A percentile compares a stretch with the other conserved stretches of the same genome.
Evolutionary conservation across 202 grass and related monocot genomes (phyloP).

Genomic region (Eragrostis tef): DNA sequence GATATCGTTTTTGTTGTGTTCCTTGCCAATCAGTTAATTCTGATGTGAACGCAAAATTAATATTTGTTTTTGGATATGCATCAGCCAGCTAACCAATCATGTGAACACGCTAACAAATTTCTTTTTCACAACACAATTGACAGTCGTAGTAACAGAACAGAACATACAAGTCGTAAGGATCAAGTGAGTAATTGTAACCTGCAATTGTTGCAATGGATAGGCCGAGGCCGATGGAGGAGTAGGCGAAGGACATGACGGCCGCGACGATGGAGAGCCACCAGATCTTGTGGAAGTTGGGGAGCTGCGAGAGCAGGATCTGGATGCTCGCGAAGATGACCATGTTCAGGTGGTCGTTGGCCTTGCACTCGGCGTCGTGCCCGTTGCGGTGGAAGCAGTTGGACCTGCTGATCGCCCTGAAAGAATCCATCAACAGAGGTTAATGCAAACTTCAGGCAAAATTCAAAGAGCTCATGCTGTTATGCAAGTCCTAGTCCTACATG

Average conservation of each 20-base stretch:
- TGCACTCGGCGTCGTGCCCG: conserved; percentile 54
- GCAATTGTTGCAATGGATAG: conserved; percentile 84
- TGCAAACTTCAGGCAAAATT: too few species aligned
- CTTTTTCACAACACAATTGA: too few species aligned
- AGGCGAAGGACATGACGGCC: conserved; percentile 83
- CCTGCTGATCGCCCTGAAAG: conserved; percentile 61
- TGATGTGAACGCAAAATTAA: neutral
- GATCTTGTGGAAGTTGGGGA: conserved; percentile 91
- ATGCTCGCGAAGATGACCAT: conserved; percentile 83
- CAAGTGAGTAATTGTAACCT: conserved; percentile 43
- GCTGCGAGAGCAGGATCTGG: conserved; percentile 77
- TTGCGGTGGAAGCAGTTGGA: conserved; percentile 81
- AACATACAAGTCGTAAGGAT: too few species aligned
- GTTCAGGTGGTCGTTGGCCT: conserved; percentile 57
- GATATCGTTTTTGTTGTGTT: neutral
- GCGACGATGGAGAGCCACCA: conserved; percentile 93
- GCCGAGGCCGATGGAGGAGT: conserved; percentile 81
- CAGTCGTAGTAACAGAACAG: too few species aligned
- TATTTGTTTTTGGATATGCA: too few species aligned
- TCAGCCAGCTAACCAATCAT: too few species aligned
- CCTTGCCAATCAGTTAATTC: neutral
- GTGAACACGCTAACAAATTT: too few species aligned
- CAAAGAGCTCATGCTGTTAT: too few species aligned
- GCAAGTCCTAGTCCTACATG: neutral
- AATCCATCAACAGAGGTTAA: too few species aligned